Evolutionary conservation across 768 basidiomycete genomes (phyloP).

Genomic region (Agaricus subrufescens): DNA sequence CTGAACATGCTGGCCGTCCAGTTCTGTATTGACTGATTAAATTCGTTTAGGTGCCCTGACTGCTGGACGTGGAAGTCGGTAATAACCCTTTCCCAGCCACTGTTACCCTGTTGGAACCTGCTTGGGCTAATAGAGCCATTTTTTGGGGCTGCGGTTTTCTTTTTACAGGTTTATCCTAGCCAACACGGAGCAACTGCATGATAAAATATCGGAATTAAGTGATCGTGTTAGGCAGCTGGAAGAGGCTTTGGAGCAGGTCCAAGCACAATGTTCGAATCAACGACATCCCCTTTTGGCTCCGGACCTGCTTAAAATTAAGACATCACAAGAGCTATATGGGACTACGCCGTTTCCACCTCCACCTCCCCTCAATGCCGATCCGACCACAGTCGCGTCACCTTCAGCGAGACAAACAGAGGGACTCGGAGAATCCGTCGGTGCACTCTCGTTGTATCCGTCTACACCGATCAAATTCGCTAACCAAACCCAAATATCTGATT

Average conservation of each 20-base stretch:
- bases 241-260: slow-evolving; percentile 47
- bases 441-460: slow-evolving; percentile 9
- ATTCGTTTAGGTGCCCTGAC: slow-evolving; percentile 45
- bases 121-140: slow-evolving; percentile 9
- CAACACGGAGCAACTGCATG: slow-evolving; percentile 62
- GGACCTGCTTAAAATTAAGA: slow-evolving; percentile 61
- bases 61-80: slow-evolving; percentile 63
- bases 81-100: slow-evolving; percentile 2
- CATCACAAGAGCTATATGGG: slow-evolving; percentile 59
- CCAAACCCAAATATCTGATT: not conserved
- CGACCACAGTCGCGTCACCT: not conserved
- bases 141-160: slow-evolving; percentile 1
- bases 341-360: slow-evolving; percentile 14
- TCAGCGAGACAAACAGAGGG: slow-evolving; percentile 5
- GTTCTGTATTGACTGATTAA: not conserved
- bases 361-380: slow-evolving; percentile 6
- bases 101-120: slow-evolving; percentile 1
- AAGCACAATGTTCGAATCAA: slow-evolving; percentile 33
- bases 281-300: slow-evolving; percentile 52
- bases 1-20: not conserved
- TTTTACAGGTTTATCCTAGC: slow-evolving; percentile 58
- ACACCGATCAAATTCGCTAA: not conserved
- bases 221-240: slow-evolving; percentile 64
- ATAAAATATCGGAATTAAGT: slow-evolving; percentile 55
- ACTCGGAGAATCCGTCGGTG: slow-evolving; percentile 12